A percentile compares a stretch with the other conserved stretches of the same genome.
Conservation (phyloP, 768 basidiomycete species). For the Suillus spraguei region DNA sequence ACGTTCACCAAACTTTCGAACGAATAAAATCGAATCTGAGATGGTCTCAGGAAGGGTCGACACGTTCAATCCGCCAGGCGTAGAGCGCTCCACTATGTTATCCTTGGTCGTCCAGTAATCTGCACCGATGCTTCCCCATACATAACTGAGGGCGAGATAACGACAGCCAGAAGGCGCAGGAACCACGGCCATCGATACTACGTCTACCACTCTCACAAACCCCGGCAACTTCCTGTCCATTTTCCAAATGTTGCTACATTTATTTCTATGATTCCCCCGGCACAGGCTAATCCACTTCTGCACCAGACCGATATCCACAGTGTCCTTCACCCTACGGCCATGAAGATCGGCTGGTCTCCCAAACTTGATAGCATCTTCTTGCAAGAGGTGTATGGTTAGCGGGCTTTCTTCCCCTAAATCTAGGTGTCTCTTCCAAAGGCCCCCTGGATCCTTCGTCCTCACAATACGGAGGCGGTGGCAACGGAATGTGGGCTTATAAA, state of each 20-base stretch:
- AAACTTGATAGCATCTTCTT: slow-evolving; percentile 10
- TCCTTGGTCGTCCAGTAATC: slow-evolving; percentile 10
- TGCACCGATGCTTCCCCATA: slow-evolving; percentile 11
- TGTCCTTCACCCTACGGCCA: slow-evolving; percentile 9
- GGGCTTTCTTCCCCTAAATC: neutral
- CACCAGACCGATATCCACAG: neutral
- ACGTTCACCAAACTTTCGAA: slow-evolving; percentile 7
- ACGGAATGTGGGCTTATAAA: neutral
- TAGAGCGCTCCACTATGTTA: slow-evolving; percentile 6
- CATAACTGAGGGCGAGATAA: slow-evolving; percentile 12
- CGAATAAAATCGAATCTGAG: slow-evolving; percentile 6
- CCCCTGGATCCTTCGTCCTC: neutral
- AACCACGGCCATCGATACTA: slow-evolving; percentile 9
- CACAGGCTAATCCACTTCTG: neutral
- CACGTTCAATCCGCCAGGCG: neutral
- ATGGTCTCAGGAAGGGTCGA: slow-evolving; percentile 11
- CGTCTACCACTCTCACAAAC: slow-evolving; percentile 10
- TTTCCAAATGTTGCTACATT: slow-evolving; percentile 12
- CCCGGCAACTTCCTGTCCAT: neutral
- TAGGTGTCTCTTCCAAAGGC: neutral
- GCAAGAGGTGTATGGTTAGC: slow-evolving; percentile 9
- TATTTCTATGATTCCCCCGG: neutral
- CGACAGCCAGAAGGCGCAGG: slow-evolving; percentile 5
- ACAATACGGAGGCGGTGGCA: slow-evolving; percentile 5
- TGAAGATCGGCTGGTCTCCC: slow-evolving; percentile 10